Base-by-base conservation (phyloP, 257 asterid genomes). In the Oldenlandia corymbosa region DNA sequence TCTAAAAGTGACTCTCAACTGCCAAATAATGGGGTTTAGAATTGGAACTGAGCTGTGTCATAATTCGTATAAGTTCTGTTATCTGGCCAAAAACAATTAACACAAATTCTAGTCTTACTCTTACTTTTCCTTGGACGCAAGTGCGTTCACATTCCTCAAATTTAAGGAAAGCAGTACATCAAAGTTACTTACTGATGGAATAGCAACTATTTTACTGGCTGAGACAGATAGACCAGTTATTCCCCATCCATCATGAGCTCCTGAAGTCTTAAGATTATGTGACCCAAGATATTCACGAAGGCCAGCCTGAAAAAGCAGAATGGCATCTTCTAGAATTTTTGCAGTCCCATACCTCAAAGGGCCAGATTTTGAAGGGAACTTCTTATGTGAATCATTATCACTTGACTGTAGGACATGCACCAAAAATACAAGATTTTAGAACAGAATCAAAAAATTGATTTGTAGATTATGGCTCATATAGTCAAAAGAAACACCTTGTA, bases 321-420 rank as follows among this genome's bases (percentile, higher is more conserved):
- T 69, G 68, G 97, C 83, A 74, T 92, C 97, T 78, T 88, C 97
- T 81, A 88, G 95, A 68, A 92, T 85, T 83, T 87, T 92, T 54
- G 85, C 68, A 62, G 76, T 64, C 71, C 97, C 97, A 71, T 87
- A 85, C 70, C 96, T 86, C 47, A 92, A 72, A 23, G 97, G 83
- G 75, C 97, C 83, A 51, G 98, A 92, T 75, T 85, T 88, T 23
- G 98, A 92, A 64, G 97, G 95, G 71, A 88, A 86, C 73, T 87
- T 92, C 70, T 78, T 86, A 31, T 76, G 70, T 59, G 95, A 89
- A 70, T 88, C 95, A 0, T 77, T 62, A 64, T 81, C 95, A 74
- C 71, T 79, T 66, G 66, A 56, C 98, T 92, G 73, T 75, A 65
- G 58, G 64, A 77, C 34, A 72, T 61, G 65, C 48, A 37, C 16